Conservation (phyloP, 768 basidiomycete species). For the Hypholoma fasciculare region DNA sequence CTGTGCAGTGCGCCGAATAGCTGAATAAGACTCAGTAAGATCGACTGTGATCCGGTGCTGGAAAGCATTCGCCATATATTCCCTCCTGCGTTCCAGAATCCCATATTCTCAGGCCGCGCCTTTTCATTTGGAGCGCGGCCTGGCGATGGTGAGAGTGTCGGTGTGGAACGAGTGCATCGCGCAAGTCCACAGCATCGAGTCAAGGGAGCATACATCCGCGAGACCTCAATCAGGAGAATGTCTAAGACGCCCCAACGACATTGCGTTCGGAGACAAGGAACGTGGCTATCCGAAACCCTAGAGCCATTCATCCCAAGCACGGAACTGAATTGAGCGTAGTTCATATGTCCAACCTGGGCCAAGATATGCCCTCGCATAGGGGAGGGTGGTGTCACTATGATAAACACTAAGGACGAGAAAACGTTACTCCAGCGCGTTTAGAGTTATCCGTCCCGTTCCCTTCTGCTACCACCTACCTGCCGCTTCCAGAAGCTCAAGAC, state of each 20-base stretch:
- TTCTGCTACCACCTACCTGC: background rate
- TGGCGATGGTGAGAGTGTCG: background rate
- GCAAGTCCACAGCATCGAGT: background rate
- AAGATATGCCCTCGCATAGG: constrained; percentile 1
- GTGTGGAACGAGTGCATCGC: background rate
- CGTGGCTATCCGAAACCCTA: constrained; percentile 19
- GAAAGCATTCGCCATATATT: background rate
- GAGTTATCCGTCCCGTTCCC: background rate
- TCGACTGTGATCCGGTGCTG: background rate
- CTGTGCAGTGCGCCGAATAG: background rate
- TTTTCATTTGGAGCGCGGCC: background rate
- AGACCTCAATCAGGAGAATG: constrained; percentile 12
- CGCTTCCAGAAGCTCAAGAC: background rate
- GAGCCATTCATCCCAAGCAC: constrained; percentile 4
- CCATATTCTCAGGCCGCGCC: background rate
- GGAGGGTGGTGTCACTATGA: background rate
- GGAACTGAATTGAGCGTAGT: constrained; percentile 8
- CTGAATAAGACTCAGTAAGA: background rate
- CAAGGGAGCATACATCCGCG: constrained; percentile 9
- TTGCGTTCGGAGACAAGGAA: constrained; percentile 1
- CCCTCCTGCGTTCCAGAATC: background rate
- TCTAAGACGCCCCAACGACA: constrained; percentile 14
- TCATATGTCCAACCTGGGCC: constrained; percentile 2
- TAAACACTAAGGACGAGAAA: constrained; percentile 4
- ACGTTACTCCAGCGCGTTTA: constrained; percentile 4